Percentiles rank a stretch among this genome's conserved stretches.
Evolutionary conservation across 2,329 filamentous ascomycete species (phyloP).

Genomic region (Clonostachys rhizophaga): DNA sequence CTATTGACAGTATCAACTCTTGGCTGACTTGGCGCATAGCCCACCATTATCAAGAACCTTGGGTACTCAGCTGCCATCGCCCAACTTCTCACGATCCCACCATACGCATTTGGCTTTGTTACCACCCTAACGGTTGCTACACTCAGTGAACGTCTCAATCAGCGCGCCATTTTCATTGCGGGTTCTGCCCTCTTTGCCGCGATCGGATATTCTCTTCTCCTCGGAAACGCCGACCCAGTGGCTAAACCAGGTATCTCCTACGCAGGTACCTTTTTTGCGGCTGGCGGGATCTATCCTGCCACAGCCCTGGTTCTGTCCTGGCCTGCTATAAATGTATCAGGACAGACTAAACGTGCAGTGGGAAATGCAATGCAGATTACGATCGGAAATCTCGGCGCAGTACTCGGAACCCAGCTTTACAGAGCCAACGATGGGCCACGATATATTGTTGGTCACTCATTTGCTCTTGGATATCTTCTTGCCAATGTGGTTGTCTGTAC

Average conservation of each 20-base stretch:
- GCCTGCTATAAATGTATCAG: conserved; percentile 73
- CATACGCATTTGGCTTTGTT: conserved; percentile 58
- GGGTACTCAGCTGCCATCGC: conserved; percentile 53
- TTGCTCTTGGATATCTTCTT: conserved; percentile 57
- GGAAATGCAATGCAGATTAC: conserved; percentile 63
- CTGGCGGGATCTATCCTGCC: conserved; percentile 74
- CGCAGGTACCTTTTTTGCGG: conserved; percentile 70
- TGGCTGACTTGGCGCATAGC: conserved; percentile 57
- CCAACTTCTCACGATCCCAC: conserved; percentile 61
- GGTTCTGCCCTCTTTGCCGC: conserved; percentile 65
- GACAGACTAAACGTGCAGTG: conserved; percentile 56
- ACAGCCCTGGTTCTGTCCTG: conserved; percentile 77
- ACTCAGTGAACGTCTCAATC: conserved; percentile 47
- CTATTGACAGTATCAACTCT: conserved; percentile 60
- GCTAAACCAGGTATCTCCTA: conserved; percentile 62
- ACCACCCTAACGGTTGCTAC: conserved; percentile 49
- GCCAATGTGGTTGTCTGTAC: conserved; percentile 51
- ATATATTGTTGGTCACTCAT: conserved; percentile 48
- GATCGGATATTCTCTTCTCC: conserved; percentile 57
- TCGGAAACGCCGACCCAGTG: conserved; percentile 44
- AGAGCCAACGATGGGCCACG: conserved; percentile 17
- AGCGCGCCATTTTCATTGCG: conserved; percentile 45
- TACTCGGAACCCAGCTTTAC: conserved; percentile 68
- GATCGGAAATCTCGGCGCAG: conserved; percentile 51
- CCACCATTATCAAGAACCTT: conserved; percentile 57